These are phyloP conservation scores for Zoysia matrella DNA, from an alignment of 202 grass and related monocot species.

Conservation along the genomic window DNA sequence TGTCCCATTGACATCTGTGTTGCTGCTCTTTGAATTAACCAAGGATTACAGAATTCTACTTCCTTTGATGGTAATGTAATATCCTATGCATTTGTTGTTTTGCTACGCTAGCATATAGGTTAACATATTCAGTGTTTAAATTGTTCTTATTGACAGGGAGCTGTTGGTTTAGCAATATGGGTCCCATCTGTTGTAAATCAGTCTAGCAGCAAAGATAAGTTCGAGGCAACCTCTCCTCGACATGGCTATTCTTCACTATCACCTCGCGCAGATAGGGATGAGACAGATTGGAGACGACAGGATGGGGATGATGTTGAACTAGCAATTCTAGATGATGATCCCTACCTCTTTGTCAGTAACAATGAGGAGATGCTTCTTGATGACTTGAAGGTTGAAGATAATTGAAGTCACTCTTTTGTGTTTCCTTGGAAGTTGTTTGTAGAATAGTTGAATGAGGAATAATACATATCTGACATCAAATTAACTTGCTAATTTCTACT, in stretches of 20 bases:
- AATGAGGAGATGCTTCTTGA: too few relatives aligned
- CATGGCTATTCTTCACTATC: too few relatives aligned
- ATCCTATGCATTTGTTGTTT: constrained; percentile 23
- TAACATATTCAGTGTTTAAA: constrained; percentile 18
- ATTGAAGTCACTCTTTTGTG: constrained; percentile 1
- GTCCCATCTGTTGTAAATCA: constrained; percentile 90
- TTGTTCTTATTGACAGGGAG: constrained; percentile 65
- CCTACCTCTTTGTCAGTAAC: constrained; percentile 58
- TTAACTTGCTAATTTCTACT: too few relatives aligned
- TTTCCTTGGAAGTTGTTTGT: background rate
- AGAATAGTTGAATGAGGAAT: constrained; percentile 14
- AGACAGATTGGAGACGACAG: too few relatives aligned
- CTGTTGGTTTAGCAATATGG: constrained; percentile 99
- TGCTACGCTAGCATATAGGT: constrained; percentile 22
- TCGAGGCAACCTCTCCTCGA: constrained; percentile 54
- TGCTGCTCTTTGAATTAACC: too few relatives aligned
- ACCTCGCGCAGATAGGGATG: too few relatives aligned
- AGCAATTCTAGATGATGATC: constrained; percentile 61
- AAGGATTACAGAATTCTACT: constrained; percentile 99
- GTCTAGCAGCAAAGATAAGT: constrained; percentile 58
- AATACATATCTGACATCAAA: too few relatives aligned
- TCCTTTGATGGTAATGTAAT: constrained; percentile 80
- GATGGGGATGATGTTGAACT: constrained; percentile 84
- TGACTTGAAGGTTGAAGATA: constrained; percentile 71
- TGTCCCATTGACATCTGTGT: too few relatives aligned